Evolutionary conservation across 1,284 basidiomycete species (phyloP).

Genomic region (Cerrena zonata): DNA sequence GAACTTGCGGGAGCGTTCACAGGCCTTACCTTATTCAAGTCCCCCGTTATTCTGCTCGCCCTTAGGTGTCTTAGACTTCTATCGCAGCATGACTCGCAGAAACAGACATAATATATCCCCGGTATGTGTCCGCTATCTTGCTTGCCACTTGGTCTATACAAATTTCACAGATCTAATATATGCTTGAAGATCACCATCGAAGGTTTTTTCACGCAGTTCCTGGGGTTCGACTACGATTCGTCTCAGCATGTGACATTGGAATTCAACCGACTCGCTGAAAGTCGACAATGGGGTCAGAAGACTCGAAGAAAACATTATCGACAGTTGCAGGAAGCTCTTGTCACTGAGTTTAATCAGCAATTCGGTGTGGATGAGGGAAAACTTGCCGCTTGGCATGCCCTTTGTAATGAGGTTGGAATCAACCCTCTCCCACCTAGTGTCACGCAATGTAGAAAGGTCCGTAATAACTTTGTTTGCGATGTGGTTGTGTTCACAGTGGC

Average conservation of each 20-base stretch:
- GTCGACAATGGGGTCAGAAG: slow-evolving; percentile 10
- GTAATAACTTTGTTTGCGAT: not conserved
- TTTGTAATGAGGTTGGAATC: slow-evolving; percentile 19
- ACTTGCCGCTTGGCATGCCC: slow-evolving; percentile 26
- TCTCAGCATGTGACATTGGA: slow-evolving; percentile 17
- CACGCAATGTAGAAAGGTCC: not conserved
- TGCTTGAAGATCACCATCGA: slow-evolving; percentile 6
- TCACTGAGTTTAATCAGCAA: slow-evolving; percentile 27
- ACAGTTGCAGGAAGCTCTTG: slow-evolving; percentile 23
- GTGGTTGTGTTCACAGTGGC: not conserved
- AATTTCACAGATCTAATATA: too few relatives aligned
- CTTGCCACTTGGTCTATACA: too few relatives aligned
- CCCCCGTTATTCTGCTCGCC: too few relatives aligned
- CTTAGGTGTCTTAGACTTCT: too few relatives aligned
- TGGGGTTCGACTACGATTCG: slow-evolving; percentile 19
- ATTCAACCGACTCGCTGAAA: slow-evolving; percentile 19
- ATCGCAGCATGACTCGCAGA: too few relatives aligned
- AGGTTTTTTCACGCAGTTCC: slow-evolving; percentile 21
- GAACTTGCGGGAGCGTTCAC: too few relatives aligned
- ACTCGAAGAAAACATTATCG: slow-evolving; percentile 5
- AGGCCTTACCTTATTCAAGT: too few relatives aligned
- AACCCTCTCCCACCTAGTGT: not conserved
- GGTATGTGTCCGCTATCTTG: too few relatives aligned
- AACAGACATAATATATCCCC: too few relatives aligned
- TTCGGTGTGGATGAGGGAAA: slow-evolving; percentile 28